Conservation (phyloP, 1,284 basidiomycete species). For the Austroboletus niveus region DNA sequence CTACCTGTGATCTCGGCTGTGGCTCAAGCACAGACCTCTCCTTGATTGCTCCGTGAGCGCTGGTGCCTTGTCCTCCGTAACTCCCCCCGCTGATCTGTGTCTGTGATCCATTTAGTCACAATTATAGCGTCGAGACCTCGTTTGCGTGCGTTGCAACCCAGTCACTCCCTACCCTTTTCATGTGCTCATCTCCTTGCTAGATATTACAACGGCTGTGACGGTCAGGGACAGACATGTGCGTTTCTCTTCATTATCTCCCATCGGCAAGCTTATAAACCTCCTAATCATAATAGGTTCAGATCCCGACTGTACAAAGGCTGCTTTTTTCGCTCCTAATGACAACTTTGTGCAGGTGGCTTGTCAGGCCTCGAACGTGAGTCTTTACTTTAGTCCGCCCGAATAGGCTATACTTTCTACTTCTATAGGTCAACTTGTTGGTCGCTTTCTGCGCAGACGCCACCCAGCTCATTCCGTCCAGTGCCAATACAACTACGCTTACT, state of each 20-base stretch:
- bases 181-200: constrained; percentile 15
- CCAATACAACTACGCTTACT: not conserved
- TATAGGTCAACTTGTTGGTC: constrained; percentile 27
- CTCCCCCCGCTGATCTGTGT: not conserved
- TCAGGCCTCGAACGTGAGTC: constrained; percentile 26
- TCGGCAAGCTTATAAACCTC: not conserved
- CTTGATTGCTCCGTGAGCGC: constrained; percentile 42
- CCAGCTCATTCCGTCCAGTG: constrained; percentile 6
- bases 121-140: constrained; percentile 23
- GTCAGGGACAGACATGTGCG: constrained; percentile 23
- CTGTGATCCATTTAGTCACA: constrained; percentile 15
- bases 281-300: constrained; percentile 4
- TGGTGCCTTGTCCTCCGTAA: not conserved
- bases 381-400: not conserved
- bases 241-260: not conserved
- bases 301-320: constrained; percentile 29
- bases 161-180: not conserved
- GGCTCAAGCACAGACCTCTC: constrained; percentile 46
- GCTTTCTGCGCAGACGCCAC: constrained; percentile 27
- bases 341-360: constrained; percentile 42
- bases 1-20: constrained; percentile 34
- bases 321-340: constrained; percentile 42
- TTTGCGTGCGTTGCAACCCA: constrained; percentile 25
- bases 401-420: not conserved
- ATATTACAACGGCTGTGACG: constrained; percentile 25